Evolutionary conservation across 2,329 filamentous ascomycete genomes (phyloP).

Genomic region (Beauveria sp.): DNA sequence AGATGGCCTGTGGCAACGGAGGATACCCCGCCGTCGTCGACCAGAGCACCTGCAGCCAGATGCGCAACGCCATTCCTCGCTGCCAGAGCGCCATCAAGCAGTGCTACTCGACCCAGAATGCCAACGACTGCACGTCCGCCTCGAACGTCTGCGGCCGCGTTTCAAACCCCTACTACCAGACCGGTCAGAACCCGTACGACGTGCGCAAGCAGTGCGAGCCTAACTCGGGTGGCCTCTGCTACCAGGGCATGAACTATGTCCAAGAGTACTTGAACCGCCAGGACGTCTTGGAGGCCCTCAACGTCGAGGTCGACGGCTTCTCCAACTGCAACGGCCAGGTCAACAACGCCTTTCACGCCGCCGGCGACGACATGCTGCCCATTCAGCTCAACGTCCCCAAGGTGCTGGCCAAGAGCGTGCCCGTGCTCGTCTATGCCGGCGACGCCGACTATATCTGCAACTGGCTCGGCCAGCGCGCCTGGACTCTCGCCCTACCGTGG

Average conservation of each 20-base stretch:
- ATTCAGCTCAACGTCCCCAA: constrained; percentile 85
- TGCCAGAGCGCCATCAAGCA: constrained; percentile 81
- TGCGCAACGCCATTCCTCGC: constrained; percentile 87
- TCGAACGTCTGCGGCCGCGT: constrained; percentile 87
- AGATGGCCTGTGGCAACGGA: constrained; percentile 95
- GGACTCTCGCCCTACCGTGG: constrained; percentile 93
- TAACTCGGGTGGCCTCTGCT: constrained; percentile 79
- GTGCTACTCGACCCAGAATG: constrained; percentile 88
- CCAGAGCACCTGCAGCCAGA: constrained; percentile 67
- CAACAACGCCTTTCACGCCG: constrained; percentile 95
- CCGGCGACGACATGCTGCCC: constrained; percentile 98
- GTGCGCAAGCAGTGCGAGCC: constrained; percentile 78
- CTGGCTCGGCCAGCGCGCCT: constrained; percentile 97
- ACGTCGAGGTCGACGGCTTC: constrained; percentile 80
- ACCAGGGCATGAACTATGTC: constrained; percentile 83
- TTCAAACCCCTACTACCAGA: constrained; percentile 1
- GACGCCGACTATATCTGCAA: constrained; percentile 90
- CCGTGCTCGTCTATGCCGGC: constrained; percentile 88
- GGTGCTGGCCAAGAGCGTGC: constrained; percentile 74
- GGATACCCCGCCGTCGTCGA: constrained; percentile 83
- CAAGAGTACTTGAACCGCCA: constrained; percentile 77
- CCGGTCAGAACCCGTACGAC: constrained; percentile 61
- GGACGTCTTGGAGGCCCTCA: constrained; percentile 78
- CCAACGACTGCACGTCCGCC: constrained; percentile 87
- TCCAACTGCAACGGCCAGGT: constrained; percentile 98